Evolutionary conservation across 805 yeast species (phyloP).

Genomic region (Candida namnaoensis): DNA sequence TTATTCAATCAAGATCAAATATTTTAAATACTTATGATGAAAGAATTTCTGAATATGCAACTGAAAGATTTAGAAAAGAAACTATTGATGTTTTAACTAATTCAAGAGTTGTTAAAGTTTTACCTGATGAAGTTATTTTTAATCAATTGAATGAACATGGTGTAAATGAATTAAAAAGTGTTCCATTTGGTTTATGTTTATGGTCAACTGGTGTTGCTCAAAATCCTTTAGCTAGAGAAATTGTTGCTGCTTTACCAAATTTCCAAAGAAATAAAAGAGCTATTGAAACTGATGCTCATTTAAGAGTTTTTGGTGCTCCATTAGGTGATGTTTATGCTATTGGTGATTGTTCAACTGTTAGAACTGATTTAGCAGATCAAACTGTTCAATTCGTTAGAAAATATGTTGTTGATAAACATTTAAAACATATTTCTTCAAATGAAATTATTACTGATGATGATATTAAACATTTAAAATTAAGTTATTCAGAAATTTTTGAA

Average conservation of each 20-base stretch:
- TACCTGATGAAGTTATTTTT: conserved; percentile 50
- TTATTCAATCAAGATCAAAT: conserved; percentile 60
- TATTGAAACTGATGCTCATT: conserved; percentile 68
- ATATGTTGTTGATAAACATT: conserved; percentile 33
- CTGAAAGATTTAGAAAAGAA: conserved; percentile 54
- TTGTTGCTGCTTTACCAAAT: conserved; percentile 37
- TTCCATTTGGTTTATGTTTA: conserved; percentile 61
- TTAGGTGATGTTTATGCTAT: conserved; percentile 61
- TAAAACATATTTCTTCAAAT: conserved; percentile 21
- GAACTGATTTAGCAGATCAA: conserved; percentile 50
- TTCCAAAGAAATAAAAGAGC: conserved; percentile 57
- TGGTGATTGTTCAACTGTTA: conserved; percentile 64
- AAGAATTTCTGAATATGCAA: conserved; percentile 55
- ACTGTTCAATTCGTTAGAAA: conserved; percentile 41
- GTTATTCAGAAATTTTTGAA: conserved; percentile 38
- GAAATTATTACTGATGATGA: conserved; percentile 40
- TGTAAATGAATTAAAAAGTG: conserved; percentile 28
- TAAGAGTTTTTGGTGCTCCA: conserved; percentile 63
- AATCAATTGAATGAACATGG: conserved; percentile 40
- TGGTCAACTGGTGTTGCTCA: conserved; percentile 77
- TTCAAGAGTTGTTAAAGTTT: conserved; percentile 52
- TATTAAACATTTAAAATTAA: conserved; percentile 36
- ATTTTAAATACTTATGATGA: conserved; percentile 64
- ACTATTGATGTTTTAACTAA: conserved; percentile 54
- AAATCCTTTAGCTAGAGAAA: conserved; percentile 48